Conservation (phyloP, 169 alveolate genomes). For the Eimeria falciformis region DNA sequence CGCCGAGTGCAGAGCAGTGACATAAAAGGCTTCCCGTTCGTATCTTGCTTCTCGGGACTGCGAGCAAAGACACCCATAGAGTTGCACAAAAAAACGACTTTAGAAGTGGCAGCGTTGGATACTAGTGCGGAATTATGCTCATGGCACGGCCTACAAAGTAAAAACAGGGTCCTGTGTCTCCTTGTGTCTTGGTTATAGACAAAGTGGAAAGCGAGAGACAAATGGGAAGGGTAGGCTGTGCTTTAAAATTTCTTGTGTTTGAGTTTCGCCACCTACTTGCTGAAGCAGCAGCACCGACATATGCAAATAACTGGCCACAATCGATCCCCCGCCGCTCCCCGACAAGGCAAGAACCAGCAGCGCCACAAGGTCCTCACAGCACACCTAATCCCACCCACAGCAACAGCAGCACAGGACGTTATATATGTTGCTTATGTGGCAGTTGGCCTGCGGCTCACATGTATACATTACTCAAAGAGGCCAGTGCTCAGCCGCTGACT, state of each 20-base stretch:
- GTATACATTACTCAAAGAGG: neutral
- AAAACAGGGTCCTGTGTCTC: no score
- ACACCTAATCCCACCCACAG: neutral
- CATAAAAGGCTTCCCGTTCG: constrained; percentile 11
- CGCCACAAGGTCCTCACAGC: constrained; percentile 53
- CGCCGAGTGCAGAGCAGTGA: constrained; percentile 42
- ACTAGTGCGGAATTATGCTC: no score
- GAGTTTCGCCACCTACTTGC: neutral
- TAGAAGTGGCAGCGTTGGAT: no score
- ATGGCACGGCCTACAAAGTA: no score
- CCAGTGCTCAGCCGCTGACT: neutral
- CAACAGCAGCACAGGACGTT: constrained; percentile 8
- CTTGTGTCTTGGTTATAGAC: no score
- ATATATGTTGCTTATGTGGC: neutral
- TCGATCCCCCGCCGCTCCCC: neutral
- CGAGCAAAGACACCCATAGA: neutral
- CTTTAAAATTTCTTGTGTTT: no score
- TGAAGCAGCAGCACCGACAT: constrained; percentile 44
- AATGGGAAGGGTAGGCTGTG: no score
- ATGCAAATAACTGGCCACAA: constrained; percentile 35
- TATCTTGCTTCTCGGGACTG: constrained; percentile 35
- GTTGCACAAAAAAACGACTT: neutral
- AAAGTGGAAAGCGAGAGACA: no score
- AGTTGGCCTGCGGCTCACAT: neutral
- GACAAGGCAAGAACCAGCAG: constrained; percentile 29